Conservation (phyloP, 805 yeast genomes). For the Candida odintsovae region DNA sequence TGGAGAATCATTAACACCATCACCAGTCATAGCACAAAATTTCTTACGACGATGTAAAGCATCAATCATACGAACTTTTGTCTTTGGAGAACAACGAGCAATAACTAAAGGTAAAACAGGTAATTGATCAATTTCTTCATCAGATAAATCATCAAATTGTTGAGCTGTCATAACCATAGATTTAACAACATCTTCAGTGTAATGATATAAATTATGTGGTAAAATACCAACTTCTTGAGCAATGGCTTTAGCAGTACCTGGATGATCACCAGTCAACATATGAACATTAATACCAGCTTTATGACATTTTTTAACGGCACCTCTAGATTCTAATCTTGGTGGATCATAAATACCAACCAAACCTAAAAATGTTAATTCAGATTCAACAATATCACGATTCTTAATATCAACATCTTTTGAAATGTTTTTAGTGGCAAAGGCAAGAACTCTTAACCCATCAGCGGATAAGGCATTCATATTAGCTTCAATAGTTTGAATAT, state of each 20-base stretch:
- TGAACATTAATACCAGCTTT: conserved; percentile 73
- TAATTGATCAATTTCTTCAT: conserved; percentile 52
- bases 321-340: conserved; percentile 64
- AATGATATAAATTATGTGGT: conserved; percentile 54
- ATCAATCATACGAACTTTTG: conserved; percentile 76
- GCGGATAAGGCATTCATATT: conserved; percentile 56
- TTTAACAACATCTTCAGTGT: conserved; percentile 48
- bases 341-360: conserved; percentile 78
- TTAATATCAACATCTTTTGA: conserved; percentile 26
- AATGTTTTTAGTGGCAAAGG: conserved; percentile 49
- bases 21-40: conserved; percentile 79
- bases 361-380: conserved; percentile 52
- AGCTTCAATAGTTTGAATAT: conserved; percentile 37
- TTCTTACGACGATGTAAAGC: conserved; percentile 60
- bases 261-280: conserved; percentile 81
- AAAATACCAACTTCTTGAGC: conserved; percentile 78
- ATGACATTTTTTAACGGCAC: conserved; percentile 61
- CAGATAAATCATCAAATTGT: conserved; percentile 60
- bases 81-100: conserved; percentile 80
- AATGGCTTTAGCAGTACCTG: conserved; percentile 72
- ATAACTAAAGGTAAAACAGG: conserved; percentile 72
- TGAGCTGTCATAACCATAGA: conserved; percentile 73
- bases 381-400: conserved; percentile 45
- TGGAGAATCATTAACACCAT: conserved; percentile 81
- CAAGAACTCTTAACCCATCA: conserved; percentile 68